Evolutionary conservation across 2,329 filamentous ascomycete genomes (phyloP), one percentile per base, ranked within the genome.

Genomic region (Pseudogymnoascus sp.): DNA sequence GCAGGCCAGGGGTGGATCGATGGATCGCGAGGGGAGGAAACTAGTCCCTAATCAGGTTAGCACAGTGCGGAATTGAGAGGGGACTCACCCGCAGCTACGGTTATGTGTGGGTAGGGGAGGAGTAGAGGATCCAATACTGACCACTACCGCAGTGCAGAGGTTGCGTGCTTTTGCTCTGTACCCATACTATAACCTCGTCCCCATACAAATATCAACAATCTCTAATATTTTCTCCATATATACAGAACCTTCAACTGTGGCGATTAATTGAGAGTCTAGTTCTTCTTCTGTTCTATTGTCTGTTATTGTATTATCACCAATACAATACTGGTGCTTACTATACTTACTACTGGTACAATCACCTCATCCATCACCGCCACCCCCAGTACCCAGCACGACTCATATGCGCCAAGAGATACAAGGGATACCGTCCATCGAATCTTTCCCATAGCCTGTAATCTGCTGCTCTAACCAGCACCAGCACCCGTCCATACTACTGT

Each of bases 291-390:
- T 39, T 23, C 23, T 23, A 23, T 2, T 10, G 25, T 23, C 25
- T 19, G 14, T 19, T 36, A 54, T 54, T 23, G 25, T 48, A 51
- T 60, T 41, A 45, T 25, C 23, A 25, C 23, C 4, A 25, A 25
- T 25, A 25, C 6, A 25, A 25, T 25, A 25, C 23, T 37, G 41
- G 8, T 51, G 36, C 16, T 41, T 31, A 31, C 19, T 61, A 5
- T 45, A 61, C 19, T 16, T 23, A 23, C 23, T 25, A 25, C 23
- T 25, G 23, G 23, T 25, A 25, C 16, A 13, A 21, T 31, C 41
- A 62, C 54, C 31, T 41, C n/a, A 41, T 41, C 39, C 39, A 41
- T 41, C 39, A 65, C 54, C 71, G 70, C 63, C 69, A 41, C 39
- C 16, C n/a, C 23, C 23, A 25, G 23, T 25, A 25, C 23, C 23